These are phyloP conservation scores for Saitozyma podzolica DNA, from an alignment of 768 basidiomycete genomes.

Conservation along the genomic window DNA sequence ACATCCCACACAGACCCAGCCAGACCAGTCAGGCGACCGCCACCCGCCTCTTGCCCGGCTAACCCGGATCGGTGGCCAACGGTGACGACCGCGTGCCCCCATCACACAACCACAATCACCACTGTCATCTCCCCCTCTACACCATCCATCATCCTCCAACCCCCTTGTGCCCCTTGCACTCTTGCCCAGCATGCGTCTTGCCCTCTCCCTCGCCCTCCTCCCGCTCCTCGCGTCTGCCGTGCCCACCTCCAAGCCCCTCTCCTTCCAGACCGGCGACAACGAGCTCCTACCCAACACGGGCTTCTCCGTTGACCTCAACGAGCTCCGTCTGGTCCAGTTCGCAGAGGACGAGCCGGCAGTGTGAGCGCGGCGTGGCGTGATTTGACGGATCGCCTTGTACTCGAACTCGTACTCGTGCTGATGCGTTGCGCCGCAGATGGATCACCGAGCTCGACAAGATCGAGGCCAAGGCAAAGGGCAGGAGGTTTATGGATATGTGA, in stretches of 20 bases:
- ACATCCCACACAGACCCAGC: no score
- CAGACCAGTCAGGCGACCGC: no score
- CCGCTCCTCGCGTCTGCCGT: conserved; percentile 35
- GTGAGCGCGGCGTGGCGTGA: conserved; percentile 10
- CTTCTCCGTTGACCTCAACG: conserved; percentile 71
- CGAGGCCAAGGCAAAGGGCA: conserved; percentile 69
- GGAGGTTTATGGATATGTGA: conserved; percentile 80
- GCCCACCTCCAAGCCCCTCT: conserved; percentile 18
- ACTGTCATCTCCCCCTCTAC: no score
- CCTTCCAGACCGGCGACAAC: conserved; percentile 12
- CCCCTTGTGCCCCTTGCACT: no score
- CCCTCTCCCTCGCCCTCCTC: conserved; percentile 25
- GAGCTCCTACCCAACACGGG: conserved; percentile 56
- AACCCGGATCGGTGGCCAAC: no score
- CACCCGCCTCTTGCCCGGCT: no score
- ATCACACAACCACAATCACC: no score
- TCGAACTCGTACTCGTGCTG: no score
- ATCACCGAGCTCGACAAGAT: conserved; percentile 93
- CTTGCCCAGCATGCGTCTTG: conserved; percentile 28
- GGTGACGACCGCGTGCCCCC: no score
- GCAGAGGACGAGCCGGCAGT: conserved; percentile 65
- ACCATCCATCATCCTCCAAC: no score
- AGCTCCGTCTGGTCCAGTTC: conserved; percentile 72
- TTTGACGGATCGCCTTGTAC: not conserved
- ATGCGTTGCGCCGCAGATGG: conserved; percentile 55